These are phyloP conservation scores for Penicillium sp. DNA, from an alignment of 2,329 filamentous ascomycete species.

Conservation along the genomic window DNA sequence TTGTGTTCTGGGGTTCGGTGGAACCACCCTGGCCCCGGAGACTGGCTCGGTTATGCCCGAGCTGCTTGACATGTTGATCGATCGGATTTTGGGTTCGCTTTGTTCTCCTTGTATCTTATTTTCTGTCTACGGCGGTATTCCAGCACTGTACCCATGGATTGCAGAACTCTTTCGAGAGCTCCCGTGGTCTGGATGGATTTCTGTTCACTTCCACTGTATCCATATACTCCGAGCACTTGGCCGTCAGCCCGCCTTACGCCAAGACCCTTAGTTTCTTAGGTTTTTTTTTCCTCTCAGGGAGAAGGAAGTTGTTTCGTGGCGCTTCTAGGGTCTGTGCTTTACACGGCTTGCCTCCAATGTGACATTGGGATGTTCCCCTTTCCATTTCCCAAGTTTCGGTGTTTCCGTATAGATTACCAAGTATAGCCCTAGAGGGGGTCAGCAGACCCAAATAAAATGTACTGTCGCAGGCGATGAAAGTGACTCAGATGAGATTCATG, in stretches of 20 bases:
- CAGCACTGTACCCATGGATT: background rate
- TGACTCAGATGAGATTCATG: background rate
- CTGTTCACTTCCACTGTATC: background rate
- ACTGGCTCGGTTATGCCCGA: constrained; percentile 3
- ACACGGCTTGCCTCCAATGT: constrained; percentile 4
- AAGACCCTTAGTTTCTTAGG: background rate
- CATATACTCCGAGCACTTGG: background rate
- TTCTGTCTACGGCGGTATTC: background rate
- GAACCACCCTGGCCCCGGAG: background rate
- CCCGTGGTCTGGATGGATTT: no score
- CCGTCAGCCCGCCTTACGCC: constrained; percentile 1
- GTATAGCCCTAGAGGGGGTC: background rate
- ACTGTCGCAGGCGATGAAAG: background rate
- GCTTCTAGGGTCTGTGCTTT: constrained; percentile 5
- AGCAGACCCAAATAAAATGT: background rate
- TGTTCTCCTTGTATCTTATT: background rate
- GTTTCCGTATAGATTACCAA: background rate
- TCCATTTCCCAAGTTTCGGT: background rate
- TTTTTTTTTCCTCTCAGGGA: background rate
- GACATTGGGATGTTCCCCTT: constrained; percentile 1
- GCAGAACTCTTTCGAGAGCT: background rate
- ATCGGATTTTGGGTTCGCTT: background rate
- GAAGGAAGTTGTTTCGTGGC: constrained; percentile 8
- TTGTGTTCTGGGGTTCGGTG: background rate
- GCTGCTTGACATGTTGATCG: constrained; percentile 1